Evolutionary conservation across 768 basidiomycete genomes (phyloP).

Genomic region (Tylopilus intermedius): DNA sequence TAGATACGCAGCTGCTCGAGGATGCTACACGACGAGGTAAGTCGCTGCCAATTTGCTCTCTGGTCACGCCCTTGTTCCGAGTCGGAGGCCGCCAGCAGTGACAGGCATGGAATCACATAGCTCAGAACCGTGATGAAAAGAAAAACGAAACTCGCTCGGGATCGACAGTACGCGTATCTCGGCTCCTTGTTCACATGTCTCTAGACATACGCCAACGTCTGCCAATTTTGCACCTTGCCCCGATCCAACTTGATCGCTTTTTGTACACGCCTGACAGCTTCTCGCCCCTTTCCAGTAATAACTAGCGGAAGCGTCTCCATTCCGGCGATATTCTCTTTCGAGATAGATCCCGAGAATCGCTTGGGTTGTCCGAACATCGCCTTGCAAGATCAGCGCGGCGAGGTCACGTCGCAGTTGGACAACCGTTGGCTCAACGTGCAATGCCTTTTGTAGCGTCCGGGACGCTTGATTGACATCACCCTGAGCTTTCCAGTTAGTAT

Average conservation of each 20-base stretch:
- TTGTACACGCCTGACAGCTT: slow-evolving; percentile 46
- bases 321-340: slow-evolving; percentile 32
- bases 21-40: slow-evolving; percentile 94
- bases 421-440: slow-evolving; percentile 53
- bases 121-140: background rate
- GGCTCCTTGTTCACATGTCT: slow-evolving; percentile 16
- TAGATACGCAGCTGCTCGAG: slow-evolving; percentile 93
- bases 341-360: slow-evolving; percentile 40
- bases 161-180: slow-evolving; percentile 1
- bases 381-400: slow-evolving; percentile 56
- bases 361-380: slow-evolving; percentile 37
- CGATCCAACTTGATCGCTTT: slow-evolving; percentile 55
- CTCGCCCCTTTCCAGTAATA: slow-evolving; percentile 35
- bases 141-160: background rate
- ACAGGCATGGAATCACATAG: background rate
- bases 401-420: slow-evolving; percentile 47
- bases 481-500: slow-evolving; percentile 30
- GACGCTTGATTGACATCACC: slow-evolving; percentile 46
- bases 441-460: slow-evolving; percentile 50
- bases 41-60: slow-evolving; percentile 10
- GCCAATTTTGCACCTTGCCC: slow-evolving; percentile 50
- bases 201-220: slow-evolving; percentile 51
- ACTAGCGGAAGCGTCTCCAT: slow-evolving; percentile 44
- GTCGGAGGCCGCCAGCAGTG: slow-evolving; percentile 40
- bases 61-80: slow-evolving; percentile 9